Conservation (phyloP, 345 rosid species). For the Dipteronia dyeriana region DNA sequence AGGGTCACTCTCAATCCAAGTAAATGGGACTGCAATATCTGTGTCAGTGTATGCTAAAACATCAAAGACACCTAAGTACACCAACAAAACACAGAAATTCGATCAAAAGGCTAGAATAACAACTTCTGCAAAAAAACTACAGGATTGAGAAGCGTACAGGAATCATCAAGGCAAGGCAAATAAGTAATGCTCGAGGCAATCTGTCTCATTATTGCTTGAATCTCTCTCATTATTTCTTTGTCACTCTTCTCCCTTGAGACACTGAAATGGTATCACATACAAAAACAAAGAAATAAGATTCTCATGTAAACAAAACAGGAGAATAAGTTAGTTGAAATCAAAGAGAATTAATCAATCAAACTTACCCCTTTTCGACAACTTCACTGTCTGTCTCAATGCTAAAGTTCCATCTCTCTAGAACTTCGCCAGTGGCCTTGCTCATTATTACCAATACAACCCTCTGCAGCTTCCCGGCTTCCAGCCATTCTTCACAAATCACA, state of each 20-base stretch:
- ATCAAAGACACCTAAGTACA: constrained; percentile 77
- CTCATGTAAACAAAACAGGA: background rate
- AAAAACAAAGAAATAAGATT: constrained; percentile 8
- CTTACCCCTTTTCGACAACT: constrained; percentile 86
- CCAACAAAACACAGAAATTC: background rate
- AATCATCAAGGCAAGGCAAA: constrained; percentile 92
- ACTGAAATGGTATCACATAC: constrained; percentile 34
- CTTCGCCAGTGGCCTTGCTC: constrained; percentile 82
- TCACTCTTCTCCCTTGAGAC: constrained; percentile 94
- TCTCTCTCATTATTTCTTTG: constrained; percentile 95
- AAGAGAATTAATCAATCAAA: background rate
- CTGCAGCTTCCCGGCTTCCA: constrained; percentile 86
- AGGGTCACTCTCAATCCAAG: constrained; percentile 96
- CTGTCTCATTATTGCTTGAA: constrained; percentile 93
- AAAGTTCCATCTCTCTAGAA: constrained; percentile 94
- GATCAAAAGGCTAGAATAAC: background rate
- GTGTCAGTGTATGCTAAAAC: constrained; percentile 90
- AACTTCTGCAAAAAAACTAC: background rate
- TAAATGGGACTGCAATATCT: constrained; percentile 90
- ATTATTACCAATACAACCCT: constrained; percentile 85
- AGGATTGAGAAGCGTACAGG: constrained; percentile 54
- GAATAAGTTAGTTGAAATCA: background rate
- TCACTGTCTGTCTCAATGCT: constrained; percentile 78
- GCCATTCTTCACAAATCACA: constrained; percentile 68
- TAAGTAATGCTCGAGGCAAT: constrained; percentile 93